Conservation (phyloP, 139 green algal species). For the Eudorina sp. region DNA sequence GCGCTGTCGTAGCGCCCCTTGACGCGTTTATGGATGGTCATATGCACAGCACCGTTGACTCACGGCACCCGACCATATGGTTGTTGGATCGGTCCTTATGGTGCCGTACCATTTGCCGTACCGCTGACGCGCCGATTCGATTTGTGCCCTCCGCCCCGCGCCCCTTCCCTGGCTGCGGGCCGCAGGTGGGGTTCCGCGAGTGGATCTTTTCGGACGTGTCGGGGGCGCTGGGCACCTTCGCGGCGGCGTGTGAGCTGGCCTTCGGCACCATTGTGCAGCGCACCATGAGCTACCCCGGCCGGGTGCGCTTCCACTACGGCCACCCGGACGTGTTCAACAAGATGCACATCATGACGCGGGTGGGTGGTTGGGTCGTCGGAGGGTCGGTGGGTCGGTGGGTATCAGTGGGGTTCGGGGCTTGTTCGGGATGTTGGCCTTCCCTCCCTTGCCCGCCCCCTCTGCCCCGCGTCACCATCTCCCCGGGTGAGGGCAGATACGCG, state of each 20-base stretch:
- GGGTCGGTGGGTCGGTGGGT: neutral
- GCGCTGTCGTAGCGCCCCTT: too few species aligned
- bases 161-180: neutral
- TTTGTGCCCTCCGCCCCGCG: neutral
- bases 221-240: constrained; percentile 76
- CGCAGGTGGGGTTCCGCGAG: constrained; percentile 76
- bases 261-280: constrained; percentile 89
- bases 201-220: constrained; percentile 77
- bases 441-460: too few species aligned
- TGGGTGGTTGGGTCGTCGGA: neutral
- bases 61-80: too few species aligned
- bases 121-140: neutral
- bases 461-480: too few species aligned
- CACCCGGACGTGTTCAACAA: constrained; percentile 96
- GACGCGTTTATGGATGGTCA: too few species aligned
- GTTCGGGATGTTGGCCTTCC: too few species aligned
- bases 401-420: too few species aligned
- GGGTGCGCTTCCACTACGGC: constrained; percentile 91
- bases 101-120: too few species aligned
- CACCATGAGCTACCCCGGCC: constrained; percentile 79
- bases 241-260: constrained; percentile 80
- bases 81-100: too few species aligned
- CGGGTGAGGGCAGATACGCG: too few species aligned
- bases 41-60: too few species aligned
- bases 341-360: constrained; percentile 57